phyloP scores from a whole-genome alignment of 768 basidiomycete genomes.

The Tricholoma matsutake region DNA sequence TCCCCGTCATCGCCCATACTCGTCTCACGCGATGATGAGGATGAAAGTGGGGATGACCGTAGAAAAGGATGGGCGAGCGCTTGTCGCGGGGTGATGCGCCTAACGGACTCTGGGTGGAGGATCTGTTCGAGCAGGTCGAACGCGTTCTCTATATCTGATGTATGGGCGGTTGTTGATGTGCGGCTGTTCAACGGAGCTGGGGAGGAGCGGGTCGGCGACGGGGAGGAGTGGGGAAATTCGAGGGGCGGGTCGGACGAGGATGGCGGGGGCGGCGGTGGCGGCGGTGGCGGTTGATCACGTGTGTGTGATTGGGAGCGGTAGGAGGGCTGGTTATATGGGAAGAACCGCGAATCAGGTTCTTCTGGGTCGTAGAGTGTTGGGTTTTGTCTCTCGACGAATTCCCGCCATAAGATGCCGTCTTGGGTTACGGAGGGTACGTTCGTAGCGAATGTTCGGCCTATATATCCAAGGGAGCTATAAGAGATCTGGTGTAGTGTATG shows the following conservation, averaged over 20 bases:
- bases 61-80: slow-evolving; percentile 84
- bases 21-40: background rate
- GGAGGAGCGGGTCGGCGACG: slow-evolving; percentile 1
- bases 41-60: background rate
- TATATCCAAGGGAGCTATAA: background rate
- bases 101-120: slow-evolving; percentile 75
- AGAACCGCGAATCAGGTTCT: slow-evolving; percentile 48
- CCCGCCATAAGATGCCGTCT: slow-evolving; percentile 66
- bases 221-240: slow-evolving; percentile 8
- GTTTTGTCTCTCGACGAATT: slow-evolving; percentile 77
- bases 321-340: slow-evolving; percentile 45
- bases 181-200: slow-evolving; percentile 7
- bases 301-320: slow-evolving; percentile 19
- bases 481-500: background rate
- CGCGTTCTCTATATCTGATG: slow-evolving; percentile 57
- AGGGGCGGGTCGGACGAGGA: slow-evolving; percentile 4
- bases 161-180: slow-evolving; percentile 34
- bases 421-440: slow-evolving; percentile 79
- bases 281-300: slow-evolving; percentile 14
- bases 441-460: slow-evolving; percentile 87
- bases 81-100: slow-evolving; percentile 70
- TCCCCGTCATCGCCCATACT: slow-evolving; percentile 26
- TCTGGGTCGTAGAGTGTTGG: slow-evolving; percentile 58
- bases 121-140: slow-evolving; percentile 73
- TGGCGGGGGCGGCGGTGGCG: slow-evolving; percentile 6